Conservation (phyloP, 208 protist genomes). For the Trypanosomatidae sp. region DNA sequence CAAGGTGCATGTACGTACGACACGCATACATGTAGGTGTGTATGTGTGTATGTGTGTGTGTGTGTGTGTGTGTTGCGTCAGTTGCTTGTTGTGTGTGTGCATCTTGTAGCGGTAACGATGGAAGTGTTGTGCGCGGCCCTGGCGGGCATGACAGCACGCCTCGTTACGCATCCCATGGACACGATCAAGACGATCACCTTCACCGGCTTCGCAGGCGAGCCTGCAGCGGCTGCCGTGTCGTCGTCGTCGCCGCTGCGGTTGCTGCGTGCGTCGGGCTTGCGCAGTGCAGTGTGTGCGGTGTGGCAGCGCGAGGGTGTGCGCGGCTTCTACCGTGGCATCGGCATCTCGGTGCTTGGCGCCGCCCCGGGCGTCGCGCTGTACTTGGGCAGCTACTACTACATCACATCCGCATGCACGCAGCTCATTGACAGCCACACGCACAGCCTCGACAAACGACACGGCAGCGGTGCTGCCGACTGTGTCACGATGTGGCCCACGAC, state of each 20-base stretch:
- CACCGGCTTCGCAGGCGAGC: constrained; percentile 40
- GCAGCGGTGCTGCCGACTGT: background rate
- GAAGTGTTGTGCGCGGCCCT: constrained; percentile 27
- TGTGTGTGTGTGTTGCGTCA: too few relatives aligned
- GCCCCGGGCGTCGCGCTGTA: constrained; percentile 72
- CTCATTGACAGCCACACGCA: constrained; percentile 1
- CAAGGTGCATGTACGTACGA: too few relatives aligned
- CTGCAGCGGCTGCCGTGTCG: background rate
- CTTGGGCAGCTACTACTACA: constrained; percentile 50
- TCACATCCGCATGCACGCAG: constrained; percentile 9
- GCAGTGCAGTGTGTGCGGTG: constrained; percentile 15
- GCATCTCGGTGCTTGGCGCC: constrained; percentile 47
- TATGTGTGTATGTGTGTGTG: constrained; percentile 2
- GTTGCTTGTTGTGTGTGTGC: background rate
- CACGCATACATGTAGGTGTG: background rate
- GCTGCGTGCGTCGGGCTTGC: constrained; percentile 5
- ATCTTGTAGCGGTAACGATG: background rate
- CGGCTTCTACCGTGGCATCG: constrained; percentile 77
- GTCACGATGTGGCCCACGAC: too few relatives aligned
- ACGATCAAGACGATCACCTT: constrained; percentile 75
- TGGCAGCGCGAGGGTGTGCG: constrained; percentile 30
- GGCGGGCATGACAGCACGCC: constrained; percentile 36
- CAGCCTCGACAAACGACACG: too few relatives aligned
- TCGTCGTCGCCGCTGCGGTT: background rate
- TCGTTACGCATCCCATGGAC: constrained; percentile 71